These are phyloP conservation scores for Porogramme epimiltina DNA, from an alignment of 1,284 basidiomycete species.

Conservation along the genomic window DNA sequence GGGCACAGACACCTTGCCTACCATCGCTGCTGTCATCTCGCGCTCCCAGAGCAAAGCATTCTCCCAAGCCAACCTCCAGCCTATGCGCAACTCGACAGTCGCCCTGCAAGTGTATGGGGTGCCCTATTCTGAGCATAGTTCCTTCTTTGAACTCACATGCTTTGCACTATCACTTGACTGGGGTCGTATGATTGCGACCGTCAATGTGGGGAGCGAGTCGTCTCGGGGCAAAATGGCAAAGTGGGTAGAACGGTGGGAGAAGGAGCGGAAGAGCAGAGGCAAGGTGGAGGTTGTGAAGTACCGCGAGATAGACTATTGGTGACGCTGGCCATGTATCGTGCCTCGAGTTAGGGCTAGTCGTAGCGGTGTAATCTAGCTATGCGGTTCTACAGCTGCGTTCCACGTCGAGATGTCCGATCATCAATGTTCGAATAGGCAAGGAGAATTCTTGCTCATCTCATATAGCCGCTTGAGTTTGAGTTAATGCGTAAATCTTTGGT, in stretches of 20 bases:
- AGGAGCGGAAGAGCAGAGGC: conserved; percentile 67
- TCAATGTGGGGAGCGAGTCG: conserved; percentile 85
- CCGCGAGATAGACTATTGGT: conserved; percentile 73
- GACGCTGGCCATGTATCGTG: background rate
- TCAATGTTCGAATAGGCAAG: no score
- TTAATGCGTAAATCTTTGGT: no score
- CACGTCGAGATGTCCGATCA: no score
- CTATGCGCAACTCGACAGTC: conserved; percentile 72
- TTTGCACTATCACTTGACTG: conserved; percentile 87
- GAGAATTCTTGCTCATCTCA: no score
- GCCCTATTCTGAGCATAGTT: conserved; percentile 96
- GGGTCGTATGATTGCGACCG: conserved; percentile 91
- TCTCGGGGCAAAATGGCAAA: conserved; percentile 83
- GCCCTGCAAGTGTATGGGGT: conserved; percentile 82
- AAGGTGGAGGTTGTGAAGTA: conserved; percentile 59
- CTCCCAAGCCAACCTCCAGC: conserved; percentile 66
- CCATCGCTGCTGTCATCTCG: conserved; percentile 68
- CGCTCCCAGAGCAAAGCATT: conserved; percentile 69
- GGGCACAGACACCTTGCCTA: conserved; percentile 63
- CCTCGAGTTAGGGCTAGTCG: no score
- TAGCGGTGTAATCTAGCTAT: no score
- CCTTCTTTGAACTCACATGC: conserved; percentile 91
- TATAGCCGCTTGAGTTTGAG: no score
- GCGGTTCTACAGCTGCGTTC: no score
- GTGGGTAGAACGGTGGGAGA: conserved; percentile 88